Conservation (phyloP, 2,329 filamentous ascomycete species). For the Nigrospora oryzae region DNA sequence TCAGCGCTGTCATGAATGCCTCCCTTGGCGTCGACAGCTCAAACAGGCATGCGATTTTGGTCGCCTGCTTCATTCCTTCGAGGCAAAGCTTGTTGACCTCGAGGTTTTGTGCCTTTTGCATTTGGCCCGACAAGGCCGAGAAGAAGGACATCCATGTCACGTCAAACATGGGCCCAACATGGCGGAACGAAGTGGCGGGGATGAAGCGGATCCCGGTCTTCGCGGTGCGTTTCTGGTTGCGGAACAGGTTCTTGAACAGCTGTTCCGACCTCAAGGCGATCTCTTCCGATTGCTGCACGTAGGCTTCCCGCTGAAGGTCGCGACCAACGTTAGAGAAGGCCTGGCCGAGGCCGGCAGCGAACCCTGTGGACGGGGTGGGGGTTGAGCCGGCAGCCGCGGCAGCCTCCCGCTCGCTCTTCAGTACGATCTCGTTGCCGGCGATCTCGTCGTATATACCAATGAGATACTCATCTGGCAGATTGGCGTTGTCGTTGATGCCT, state of each 20-base stretch:
- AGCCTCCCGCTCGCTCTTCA: slow-evolving; percentile 84
- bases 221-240: slow-evolving; percentile 76
- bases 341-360: slow-evolving; percentile 78
- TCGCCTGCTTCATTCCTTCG: slow-evolving; percentile 90
- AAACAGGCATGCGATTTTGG: slow-evolving; percentile 87
- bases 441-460: slow-evolving; percentile 90
- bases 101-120: slow-evolving; percentile 87
- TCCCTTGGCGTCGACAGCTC: slow-evolving; percentile 88
- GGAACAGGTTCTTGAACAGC: slow-evolving; percentile 86
- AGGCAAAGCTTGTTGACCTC: slow-evolving; percentile 89
- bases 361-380: slow-evolving; percentile 52
- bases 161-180: slow-evolving; percentile 97
- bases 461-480: slow-evolving; percentile 89
- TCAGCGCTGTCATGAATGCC: slow-evolving; percentile 87
- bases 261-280: slow-evolving; percentile 69
- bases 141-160: slow-evolving; percentile 99
- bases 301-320: slow-evolving; percentile 86
- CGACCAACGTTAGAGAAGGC: slow-evolving; percentile 86
- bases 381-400: slow-evolving; percentile 69
- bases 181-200: slow-evolving; percentile 84
- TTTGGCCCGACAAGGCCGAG: slow-evolving; percentile 85
- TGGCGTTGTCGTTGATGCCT: slow-evolving; percentile 93
- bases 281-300: slow-evolving; percentile 90
- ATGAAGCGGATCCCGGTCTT: slow-evolving; percentile 71
- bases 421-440: slow-evolving; percentile 80